Base-by-base conservation (phyloP, 768 basidiomycete genomes). In the Dacryopinax primogenitus region DNA sequence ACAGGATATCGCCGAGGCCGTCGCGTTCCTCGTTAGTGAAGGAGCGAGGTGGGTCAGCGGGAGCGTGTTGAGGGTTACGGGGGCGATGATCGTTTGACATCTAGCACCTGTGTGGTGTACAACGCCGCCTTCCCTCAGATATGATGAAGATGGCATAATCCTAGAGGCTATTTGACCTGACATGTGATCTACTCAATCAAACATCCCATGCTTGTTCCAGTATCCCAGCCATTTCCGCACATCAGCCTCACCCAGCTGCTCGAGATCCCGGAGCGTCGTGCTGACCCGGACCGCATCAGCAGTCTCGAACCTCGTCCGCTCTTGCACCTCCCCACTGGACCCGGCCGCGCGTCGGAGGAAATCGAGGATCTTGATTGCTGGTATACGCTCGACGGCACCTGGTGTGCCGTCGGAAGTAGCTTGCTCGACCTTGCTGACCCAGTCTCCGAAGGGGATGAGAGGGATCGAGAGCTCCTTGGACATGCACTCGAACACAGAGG, bases 1-100 rank as follows among this genome's bases (percentile, higher is more conserved):
- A 0, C 81, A 84, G 26, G 84, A 85, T 66, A 78, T 85, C 47
- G 80, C 79, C 11, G 79, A 81, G 0, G 72, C 80, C 6, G 83
- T 84, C 0, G 77, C 62, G 26, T 36, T 62, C 35, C 35, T 62
- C 21, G 58, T 34, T 1, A 62, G 65, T 16, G 16, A 63, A 15
- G 58, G 61, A 61, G 64, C 33, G 32, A 62, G 61, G 65, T 62
- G 36, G 37, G 37, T 39, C 51, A 58, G 51, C 30, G 51, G 51
- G 51, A 32, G 26, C 9, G 15, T 21, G 13, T 21, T 58, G 13
- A 11, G 51, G 13, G 51, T 58, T 30, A 58, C 51, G 51, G 51
- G 51, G 4, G 51, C 51, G 3, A 58, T 58, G 51, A 58, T 58
- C 18, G 51, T 58, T 30, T 58, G 51, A 58, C n/a, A n/a, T n/a